Base-by-base conservation (phyloP, 2,329 filamentous ascomycete genomes). In the Chaetomiaceae sp. region DNA sequence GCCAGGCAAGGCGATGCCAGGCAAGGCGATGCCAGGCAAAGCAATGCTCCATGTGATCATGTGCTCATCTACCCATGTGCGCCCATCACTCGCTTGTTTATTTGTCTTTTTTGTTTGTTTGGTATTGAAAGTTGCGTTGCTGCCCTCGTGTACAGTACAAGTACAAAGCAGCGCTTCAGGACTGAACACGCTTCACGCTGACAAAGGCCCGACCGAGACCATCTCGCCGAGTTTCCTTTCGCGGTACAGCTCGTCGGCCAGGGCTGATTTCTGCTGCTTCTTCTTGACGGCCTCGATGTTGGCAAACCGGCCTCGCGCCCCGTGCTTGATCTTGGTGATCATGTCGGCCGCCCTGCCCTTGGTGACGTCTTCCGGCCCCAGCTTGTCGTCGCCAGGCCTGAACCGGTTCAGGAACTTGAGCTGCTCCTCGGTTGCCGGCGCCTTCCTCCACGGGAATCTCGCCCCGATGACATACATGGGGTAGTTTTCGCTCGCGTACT, bases 281-380 rank as follows among this genome's bases (percentile, higher is more conserved):
- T 73, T 77, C 64, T 77, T 82, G 48, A 75, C 70, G 0, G 70
- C 72, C 61, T 77, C 74, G 51, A 79, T 68, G 30, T 62, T 73
- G 21, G 74, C 71, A 64, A 78, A 89, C 70, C 70, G 81, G 55
- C 69, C 87, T 66, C 73, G 80, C 1, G 87, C 89, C 0, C 92
- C 92, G 64, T 93, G 87, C 66, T 86, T 92, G 55, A 96, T 65
- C 68, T 95, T 95, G 7, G 89, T 95, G 57, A 97, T 95, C 86
- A 95, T 91, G 65, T 96, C 91, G 4, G 78, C 78, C 4, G 90
- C 91, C 64, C 82, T 82, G 7, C 92, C 92, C 63, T 91, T 93
- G 13, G 79, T 90, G 51, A 95, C 61, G 23, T 83, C 76, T 0
- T 70, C 69, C 0, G 68, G 59, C 1, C 70, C 75, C 44, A 90